Base-by-base conservation (phyloP, 192 early-diverging fungal species). In the Backusella circina region DNA sequence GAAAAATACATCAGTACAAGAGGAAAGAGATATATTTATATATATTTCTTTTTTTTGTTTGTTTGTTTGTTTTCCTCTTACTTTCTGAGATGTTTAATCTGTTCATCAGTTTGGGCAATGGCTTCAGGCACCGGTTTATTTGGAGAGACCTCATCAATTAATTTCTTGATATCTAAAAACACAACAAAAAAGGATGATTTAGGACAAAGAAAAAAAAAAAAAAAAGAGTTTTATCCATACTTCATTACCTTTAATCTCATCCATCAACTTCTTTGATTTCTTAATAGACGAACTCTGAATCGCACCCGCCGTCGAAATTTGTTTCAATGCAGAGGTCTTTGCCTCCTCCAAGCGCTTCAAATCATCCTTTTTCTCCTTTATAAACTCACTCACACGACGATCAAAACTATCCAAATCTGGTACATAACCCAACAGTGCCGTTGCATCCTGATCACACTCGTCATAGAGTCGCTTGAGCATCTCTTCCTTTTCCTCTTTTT, bases 401-500 rank as follows among this genome's bases (percentile, higher is more conserved):
- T 23, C 23, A 28, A 61, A 39, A 15, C 12, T 21, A 36, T 81
- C 75, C 10, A 70, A 18, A 1, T 65, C 68, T 2, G 80, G 73
- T 33, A 73, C 73, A 30, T 33, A 21, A 31, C 73, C 65, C 8
- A 76, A 21, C 9, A 47, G 9, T 5, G 21, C 18, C 10, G 36
- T 23, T 1, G 75, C 66, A 7, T 72, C 77, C 2, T 75, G 30
- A 35, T 75, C 71, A 64, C 74, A 72, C 39, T 74, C 47, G 4
- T 74, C 41, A 28, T 72, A 73, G 23, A 70, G 78, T 23, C 50
- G 73, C 67, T 7, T 65, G n/a, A 37, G 70, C 33, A 41, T 78
- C 73, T 66, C 30, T 21, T 89, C 80, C 13, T 82, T 70, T 30
- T 93, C 91, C 18, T 79, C 72, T 72, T 84, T 81, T 61, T 89